These are phyloP conservation scores for Quercus ilex DNA, from an alignment of 306 rosid species.

Conservation along the genomic window DNA sequence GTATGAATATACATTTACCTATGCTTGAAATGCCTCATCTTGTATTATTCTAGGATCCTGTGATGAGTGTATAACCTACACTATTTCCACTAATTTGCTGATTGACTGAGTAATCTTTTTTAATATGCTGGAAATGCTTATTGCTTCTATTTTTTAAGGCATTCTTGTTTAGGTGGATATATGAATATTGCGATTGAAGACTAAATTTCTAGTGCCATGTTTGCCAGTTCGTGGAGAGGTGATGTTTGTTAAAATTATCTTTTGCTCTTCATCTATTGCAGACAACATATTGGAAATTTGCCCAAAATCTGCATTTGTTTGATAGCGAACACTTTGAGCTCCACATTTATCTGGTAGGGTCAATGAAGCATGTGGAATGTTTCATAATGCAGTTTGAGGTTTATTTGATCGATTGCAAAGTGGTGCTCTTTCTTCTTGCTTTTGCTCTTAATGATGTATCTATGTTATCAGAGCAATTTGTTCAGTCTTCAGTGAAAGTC, in stretches of 20 bases:
- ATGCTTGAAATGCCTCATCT: not conserved
- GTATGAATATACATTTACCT: not conserved
- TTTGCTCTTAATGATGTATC: not conserved
- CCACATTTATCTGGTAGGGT: not conserved
- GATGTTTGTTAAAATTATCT: not conserved
- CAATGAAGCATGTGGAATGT: not conserved
- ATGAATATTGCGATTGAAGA: not conserved
- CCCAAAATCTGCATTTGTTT: conserved; percentile 1
- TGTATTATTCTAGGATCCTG: not conserved
- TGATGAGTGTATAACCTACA: not conserved
- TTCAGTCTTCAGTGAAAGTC: not conserved
- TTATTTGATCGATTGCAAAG: not conserved
- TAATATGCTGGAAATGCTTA: not conserved
- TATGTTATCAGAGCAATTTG: not conserved
- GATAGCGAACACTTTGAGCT: not conserved
- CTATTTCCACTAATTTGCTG: not conserved
- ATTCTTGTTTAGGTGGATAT: not conserved
- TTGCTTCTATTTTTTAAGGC: not conserved
- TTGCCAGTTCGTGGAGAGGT: not conserved
- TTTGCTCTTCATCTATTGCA: not conserved
- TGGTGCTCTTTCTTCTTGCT: not conserved
- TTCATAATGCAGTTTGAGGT: not conserved
- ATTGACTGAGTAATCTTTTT: not conserved
- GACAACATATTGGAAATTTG: not conserved
- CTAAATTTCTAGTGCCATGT: not conserved